A percentile compares a stretch with the other conserved stretches of the same genome.
phyloP scores from a whole-genome alignment of 1,284 basidiomycete species.

The Ganoderma resinaceum region DNA sequence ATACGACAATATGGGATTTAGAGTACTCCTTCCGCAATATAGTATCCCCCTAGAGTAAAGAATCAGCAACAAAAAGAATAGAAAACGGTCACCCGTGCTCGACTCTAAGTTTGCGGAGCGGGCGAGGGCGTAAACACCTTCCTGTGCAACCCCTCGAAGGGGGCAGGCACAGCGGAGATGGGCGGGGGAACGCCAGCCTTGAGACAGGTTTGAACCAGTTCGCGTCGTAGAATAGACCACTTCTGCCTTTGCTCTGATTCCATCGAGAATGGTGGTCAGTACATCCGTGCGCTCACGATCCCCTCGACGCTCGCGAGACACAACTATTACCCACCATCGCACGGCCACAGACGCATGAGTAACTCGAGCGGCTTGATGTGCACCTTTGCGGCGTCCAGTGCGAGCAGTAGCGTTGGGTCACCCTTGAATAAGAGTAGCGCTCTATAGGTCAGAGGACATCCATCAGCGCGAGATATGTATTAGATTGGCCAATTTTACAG shows the following conservation, averaged over 20 bases:
- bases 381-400: slow-evolving; percentile 68
- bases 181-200: slow-evolving; percentile 11
- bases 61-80: not conserved
- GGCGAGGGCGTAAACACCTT: not conserved
- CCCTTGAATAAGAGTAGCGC: slow-evolving; percentile 64
- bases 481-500: not conserved
- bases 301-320: not conserved
- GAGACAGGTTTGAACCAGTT: slow-evolving; percentile 16
- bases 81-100: not conserved
- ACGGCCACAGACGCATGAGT: slow-evolving; percentile 71
- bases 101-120: not conserved
- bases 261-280: not conserved
- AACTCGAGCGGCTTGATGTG: slow-evolving; percentile 68
- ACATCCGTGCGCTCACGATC: not conserved
- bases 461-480: not conserved
- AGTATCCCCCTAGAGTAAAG: not conserved
- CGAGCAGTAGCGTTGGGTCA: slow-evolving; percentile 63
- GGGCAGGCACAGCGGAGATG: not conserved
- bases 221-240: slow-evolving; percentile 13
- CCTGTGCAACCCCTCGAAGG: not conserved
- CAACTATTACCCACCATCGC: slow-evolving; percentile 50
- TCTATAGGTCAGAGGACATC: slow-evolving; percentile 41
- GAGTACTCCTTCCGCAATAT: not conserved
- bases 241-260: slow-evolving; percentile 10
- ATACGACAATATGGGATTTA: not conserved